Conservation (phyloP, 768 basidiomycete genomes). For the Suillus placidus region DNA sequence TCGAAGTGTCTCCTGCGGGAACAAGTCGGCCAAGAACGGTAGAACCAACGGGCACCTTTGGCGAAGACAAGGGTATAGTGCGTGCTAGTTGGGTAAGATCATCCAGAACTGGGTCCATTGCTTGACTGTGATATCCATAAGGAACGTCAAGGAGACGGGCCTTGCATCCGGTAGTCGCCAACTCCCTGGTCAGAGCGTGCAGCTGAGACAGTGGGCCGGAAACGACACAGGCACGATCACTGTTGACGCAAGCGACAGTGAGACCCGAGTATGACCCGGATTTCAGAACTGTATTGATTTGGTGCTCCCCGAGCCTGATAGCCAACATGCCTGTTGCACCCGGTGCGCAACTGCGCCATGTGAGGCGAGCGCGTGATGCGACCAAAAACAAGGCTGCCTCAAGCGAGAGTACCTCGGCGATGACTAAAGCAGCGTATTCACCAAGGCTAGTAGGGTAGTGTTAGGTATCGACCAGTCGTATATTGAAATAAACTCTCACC, state of each 20-base stretch:
- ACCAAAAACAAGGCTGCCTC: constrained; percentile 60
- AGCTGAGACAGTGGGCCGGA: constrained; percentile 56
- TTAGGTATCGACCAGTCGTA: not conserved
- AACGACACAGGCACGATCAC: constrained; percentile 56
- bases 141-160: constrained; percentile 52
- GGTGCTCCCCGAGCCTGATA: constrained; percentile 41
- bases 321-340: constrained; percentile 64
- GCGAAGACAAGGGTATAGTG: constrained; percentile 43
- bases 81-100: constrained; percentile 47
- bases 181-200: constrained; percentile 40
- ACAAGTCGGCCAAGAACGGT: constrained; percentile 59
- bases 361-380: constrained; percentile 58
- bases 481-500: constrained; percentile 43
- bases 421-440: constrained; percentile 72
- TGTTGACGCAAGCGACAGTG: constrained; percentile 65
- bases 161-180: constrained; percentile 45
- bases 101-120: constrained; percentile 60
- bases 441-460: constrained; percentile 54
- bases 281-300: constrained; percentile 39
- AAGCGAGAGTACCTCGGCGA: constrained; percentile 60
- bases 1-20: constrained; percentile 48
- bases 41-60: constrained; percentile 63
- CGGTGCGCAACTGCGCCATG: constrained; percentile 49
- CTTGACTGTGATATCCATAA: constrained; percentile 68
- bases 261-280: constrained; percentile 39